Conservation (phyloP, 768 basidiomycete genomes). For the Tricholoma sp. region DNA sequence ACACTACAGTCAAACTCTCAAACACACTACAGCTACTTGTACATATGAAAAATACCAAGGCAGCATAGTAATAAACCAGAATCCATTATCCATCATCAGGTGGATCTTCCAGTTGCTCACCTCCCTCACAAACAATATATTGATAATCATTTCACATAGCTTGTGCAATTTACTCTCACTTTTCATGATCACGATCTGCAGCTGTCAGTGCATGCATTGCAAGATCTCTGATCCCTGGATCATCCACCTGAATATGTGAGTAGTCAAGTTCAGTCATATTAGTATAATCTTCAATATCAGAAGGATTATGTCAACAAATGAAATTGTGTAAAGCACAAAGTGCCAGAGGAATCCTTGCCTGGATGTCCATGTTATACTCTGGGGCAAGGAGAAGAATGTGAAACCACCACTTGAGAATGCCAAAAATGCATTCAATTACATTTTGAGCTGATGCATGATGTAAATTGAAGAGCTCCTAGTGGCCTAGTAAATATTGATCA, state of each 20-base stretch:
- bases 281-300: not conserved
- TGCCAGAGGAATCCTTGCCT: slow-evolving; percentile 21
- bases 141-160: too few species aligned
- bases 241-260: not conserved
- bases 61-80: too few species aligned
- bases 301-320: not conserved
- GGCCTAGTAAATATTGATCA: too few species aligned
- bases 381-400: slow-evolving; percentile 14
- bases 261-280: not conserved
- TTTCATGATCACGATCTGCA: too few species aligned
- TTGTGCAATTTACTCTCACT: too few species aligned
- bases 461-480: slow-evolving; percentile 35
- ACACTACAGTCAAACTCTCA: too few species aligned
- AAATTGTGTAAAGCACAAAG: slow-evolving; percentile 28
- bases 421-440: slow-evolving; percentile 34
- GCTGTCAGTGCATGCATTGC: too few species aligned
- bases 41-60: too few species aligned
- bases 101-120: too few species aligned
- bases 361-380: slow-evolving; percentile 19
- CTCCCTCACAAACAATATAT: too few species aligned
- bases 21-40: too few species aligned
- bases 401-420: slow-evolving; percentile 23
- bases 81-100: too few species aligned
- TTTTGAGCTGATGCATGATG: slow-evolving; percentile 29
- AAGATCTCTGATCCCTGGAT: not conserved